phyloP scores from a whole-genome alignment of 1,139 yeast genomes.

The Geotrichum carabidarum region DNA sequence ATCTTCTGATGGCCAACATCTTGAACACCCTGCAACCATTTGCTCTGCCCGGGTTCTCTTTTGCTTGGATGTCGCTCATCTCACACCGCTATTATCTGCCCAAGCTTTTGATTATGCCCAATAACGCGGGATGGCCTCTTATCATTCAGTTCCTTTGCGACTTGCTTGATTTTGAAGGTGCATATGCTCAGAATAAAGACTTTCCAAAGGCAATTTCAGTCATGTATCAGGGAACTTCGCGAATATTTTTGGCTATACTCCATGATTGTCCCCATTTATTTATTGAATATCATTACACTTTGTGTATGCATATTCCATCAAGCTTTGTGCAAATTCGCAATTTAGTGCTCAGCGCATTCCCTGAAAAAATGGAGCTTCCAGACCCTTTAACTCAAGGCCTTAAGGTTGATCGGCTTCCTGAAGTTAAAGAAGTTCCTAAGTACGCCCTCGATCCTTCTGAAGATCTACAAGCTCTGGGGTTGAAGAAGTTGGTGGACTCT shows the following conservation, averaged over 20 bases:
- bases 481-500: conserved; percentile 73
- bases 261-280: conserved; percentile 88
- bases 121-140: conserved; percentile 54
- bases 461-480: conserved; percentile 54
- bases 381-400: conserved; percentile 78
- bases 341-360: conserved; percentile 77
- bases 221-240: conserved; percentile 80
- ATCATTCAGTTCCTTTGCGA: conserved; percentile 60
- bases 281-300: conserved; percentile 71
- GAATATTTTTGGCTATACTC: conserved; percentile 70
- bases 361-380: conserved; percentile 55
- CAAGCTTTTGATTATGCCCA: conserved; percentile 56
- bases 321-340: conserved; percentile 79
- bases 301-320: conserved; percentile 66
- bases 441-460: conserved; percentile 57
- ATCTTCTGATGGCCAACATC: conserved; percentile 58
- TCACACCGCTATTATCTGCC: conserved; percentile 92
- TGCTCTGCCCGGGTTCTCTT: conserved; percentile 88
- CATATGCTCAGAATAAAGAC: conserved; percentile 43
- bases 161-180: conserved; percentile 58
- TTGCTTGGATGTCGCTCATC: conserved; percentile 89
- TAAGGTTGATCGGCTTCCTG: conserved; percentile 63
- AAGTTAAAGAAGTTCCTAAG: conserved; percentile 55
- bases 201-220: conserved; percentile 67
- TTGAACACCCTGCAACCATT: conserved; percentile 77